Conservation (phyloP, 345 rosid species). For the Reutealis trisperma region DNA sequence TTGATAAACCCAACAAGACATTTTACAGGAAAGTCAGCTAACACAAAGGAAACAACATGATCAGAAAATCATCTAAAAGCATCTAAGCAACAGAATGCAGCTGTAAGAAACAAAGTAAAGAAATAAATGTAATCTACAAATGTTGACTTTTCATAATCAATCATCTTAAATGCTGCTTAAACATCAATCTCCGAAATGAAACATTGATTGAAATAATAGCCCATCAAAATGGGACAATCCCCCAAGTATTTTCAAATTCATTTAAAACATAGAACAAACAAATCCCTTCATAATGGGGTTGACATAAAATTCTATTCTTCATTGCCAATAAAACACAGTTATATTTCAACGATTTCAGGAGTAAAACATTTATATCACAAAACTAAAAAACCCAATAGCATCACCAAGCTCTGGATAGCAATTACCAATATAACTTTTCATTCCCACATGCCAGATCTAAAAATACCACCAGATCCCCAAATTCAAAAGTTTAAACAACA, state of each 20-base stretch:
- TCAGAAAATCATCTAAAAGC: neutral
- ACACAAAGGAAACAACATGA: neutral
- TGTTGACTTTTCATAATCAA: neutral
- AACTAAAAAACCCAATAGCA: neutral
- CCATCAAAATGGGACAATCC: neutral
- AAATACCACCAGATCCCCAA: neutral
- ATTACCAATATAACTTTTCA: neutral
- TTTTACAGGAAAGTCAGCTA: neutral
- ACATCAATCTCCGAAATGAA: neutral
- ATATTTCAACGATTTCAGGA: neutral
- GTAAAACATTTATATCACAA: neutral
- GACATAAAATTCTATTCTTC: neutral
- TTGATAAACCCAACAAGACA: neutral
- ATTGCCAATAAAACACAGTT: neutral
- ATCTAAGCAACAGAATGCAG: too few species aligned
- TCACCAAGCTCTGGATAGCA: neutral
- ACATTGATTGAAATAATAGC: neutral
- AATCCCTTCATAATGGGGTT: neutral
- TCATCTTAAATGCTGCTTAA: neutral
- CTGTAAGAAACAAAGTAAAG: neutral
- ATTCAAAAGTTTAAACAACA: neutral
- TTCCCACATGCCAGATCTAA: slow-evolving; percentile 1
- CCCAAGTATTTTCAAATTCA: neutral
- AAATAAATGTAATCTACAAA: neutral
- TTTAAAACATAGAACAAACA: neutral